Evolutionary conservation across 805 yeast species (phyloP), one percentile per base, ranked within the genome.

Genomic region (Candida nonsorbophila): DNA sequence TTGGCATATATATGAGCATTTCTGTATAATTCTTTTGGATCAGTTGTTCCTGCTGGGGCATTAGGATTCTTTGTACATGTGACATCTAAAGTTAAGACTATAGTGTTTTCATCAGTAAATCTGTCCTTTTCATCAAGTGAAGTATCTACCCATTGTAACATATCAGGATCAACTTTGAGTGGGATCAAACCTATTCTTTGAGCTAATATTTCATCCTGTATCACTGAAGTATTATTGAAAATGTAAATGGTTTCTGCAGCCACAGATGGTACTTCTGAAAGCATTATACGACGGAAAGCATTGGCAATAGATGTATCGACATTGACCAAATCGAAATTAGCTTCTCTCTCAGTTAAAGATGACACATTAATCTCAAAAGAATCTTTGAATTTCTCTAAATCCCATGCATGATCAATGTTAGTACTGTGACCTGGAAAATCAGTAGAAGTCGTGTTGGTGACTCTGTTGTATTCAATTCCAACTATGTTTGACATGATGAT

Each of bases 221-320:
- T 85, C 27, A 92, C 96, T 1, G 96, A 85, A 1, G 98, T 92
- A 59, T 92, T 92, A 69, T 86, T 90, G 65, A 83, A 83, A 36
- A 92, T 73, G 53, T 80, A 87, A 11, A 92, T 86, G 38, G 84
- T 77, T 58, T 92, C 98, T 14, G 95, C 83, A 10, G 98, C 97
- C 26, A 90, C 94, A 2, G 92, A 74, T 13, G 98, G 98, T 22
- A 92, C 95, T 55, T 92, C 98, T 1, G 97, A 75, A 32, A 92
- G 79, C 97, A 92, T 88, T 46, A 92, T 84, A 51, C 98, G 81
- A 53, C 98, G 80, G 61, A 90, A 87, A 0, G 98, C 97, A 63
- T 92, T 92, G 25, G 97, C 88, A 34, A 92, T 67, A 8, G 97
- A 84, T 1, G 97, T 84, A 56, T 92, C 98, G 29, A 88, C 62